Conservation (phyloP, 495 filamentous ascomycete genomes). For the Glarea lozoyensis region DNA sequence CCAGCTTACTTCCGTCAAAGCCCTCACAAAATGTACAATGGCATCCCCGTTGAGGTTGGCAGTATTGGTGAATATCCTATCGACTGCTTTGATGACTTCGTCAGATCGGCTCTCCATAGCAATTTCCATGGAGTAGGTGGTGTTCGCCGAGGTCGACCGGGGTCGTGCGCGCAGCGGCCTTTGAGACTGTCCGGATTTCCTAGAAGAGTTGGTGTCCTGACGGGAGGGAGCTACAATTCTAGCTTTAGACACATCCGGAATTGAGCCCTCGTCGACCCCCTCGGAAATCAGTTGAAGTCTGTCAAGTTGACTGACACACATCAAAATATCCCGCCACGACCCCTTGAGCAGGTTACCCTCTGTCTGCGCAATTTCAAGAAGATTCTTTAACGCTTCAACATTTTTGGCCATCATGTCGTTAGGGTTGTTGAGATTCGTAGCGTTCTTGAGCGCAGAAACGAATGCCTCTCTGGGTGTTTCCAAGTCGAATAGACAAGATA, state of each 20-base stretch:
- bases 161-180: slow-evolving; percentile 48
- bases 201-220: slow-evolving; percentile 37
- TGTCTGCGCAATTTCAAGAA: slow-evolving; percentile 84
- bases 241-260: slow-evolving; percentile 87
- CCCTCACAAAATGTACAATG: slow-evolving; percentile 94
- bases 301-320: slow-evolving; percentile 93
- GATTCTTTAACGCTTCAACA: slow-evolving; percentile 80
- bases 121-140: slow-evolving; percentile 73
- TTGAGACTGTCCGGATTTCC: slow-evolving; percentile 58
- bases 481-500: slow-evolving; percentile 88
- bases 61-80: slow-evolving; percentile 92
- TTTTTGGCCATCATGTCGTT: slow-evolving; percentile 96
- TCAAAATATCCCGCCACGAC: slow-evolving; percentile 92
- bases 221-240: slow-evolving; percentile 51
- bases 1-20: slow-evolving; percentile 94
- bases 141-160: slow-evolving; percentile 52
- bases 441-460: slow-evolving; percentile 84
- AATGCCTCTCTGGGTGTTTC: slow-evolving; percentile 88
- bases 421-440: slow-evolving; percentile 90
- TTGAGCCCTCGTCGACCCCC: slow-evolving; percentile 82
- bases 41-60: slow-evolving; percentile 88
- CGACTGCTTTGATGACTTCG: slow-evolving; percentile 85
- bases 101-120: slow-evolving; percentile 86
- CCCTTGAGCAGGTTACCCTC: slow-evolving; percentile 82
- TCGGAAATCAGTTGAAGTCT: slow-evolving; percentile 90